Evolutionary conservation across 306 rosid genomes (phyloP).

Genomic region (Cercis canadensis): DNA sequence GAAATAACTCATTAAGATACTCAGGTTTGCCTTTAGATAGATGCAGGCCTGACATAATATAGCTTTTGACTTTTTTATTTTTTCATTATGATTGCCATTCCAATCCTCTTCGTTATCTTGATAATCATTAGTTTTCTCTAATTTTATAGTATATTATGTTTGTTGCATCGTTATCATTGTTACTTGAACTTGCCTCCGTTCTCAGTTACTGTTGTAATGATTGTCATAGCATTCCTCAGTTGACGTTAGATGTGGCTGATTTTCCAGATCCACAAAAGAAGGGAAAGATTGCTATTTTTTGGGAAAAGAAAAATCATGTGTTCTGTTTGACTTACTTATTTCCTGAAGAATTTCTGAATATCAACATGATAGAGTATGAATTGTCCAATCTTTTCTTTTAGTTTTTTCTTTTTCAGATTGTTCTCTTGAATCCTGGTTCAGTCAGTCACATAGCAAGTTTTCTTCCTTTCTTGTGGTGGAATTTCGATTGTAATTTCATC

Average conservation of each 20-base stretch:
- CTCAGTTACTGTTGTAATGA: neutral
- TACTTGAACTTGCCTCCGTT: neutral
- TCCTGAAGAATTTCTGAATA: neutral
- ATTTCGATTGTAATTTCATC: too few species aligned
- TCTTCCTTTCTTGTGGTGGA: too few species aligned
- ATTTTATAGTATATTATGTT: slow-evolving; percentile 1
- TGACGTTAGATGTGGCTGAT: too few species aligned
- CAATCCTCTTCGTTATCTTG: too few species aligned
- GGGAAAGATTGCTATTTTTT: neutral
- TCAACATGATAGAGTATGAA: neutral
- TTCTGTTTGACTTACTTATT: slow-evolving; percentile 4
- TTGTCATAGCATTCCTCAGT: neutral
- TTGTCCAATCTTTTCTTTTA: neutral
- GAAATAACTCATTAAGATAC: slow-evolving; percentile 75
- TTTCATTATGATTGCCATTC: neutral
- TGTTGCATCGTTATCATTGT: slow-evolving; percentile 3
- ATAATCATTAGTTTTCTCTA: neutral
- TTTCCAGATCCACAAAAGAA: neutral
- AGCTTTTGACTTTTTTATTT: slow-evolving; percentile 1
- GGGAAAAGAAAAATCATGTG: neutral
- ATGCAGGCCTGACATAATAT: neutral
- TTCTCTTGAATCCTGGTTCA: too few species aligned
- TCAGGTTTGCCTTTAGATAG: slow-evolving; percentile 64
- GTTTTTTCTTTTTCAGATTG: too few species aligned
- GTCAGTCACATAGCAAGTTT: too few species aligned